Evolutionary conservation across 2,329 filamentous ascomycete species (phyloP), one percentile per base, ranked within the genome.

Genomic region (Trichocomaceae sp.): DNA sequence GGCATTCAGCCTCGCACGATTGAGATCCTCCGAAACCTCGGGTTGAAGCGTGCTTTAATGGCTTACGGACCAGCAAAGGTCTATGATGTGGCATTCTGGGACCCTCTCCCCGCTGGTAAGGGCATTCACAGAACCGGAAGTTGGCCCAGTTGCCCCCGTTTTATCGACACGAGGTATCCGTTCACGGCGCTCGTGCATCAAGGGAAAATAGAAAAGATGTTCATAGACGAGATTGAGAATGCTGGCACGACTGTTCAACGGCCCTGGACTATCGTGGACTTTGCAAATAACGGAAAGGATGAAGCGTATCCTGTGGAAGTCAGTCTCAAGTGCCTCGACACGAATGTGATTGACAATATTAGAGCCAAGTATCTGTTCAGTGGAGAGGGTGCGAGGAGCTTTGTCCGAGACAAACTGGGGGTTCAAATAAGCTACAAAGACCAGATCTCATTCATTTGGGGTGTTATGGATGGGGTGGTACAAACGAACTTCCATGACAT

Each of bases 1-100:
- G 90, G 90, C 59, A 95, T 96, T 56, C 90, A 96, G 74, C 90
- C 90, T 37, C 85, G 91, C 39, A 95, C 90, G 0, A 78, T 95
- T 22, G 90, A 96, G 63, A 81, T 96, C 15, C 78, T 96, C 47
- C 84, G 87, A 51, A 96, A 95, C 67, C 89, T 96, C 85, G 90
- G 88, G 1, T 76, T 96, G 55, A 95, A 96, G 75, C 83, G 88
- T 45, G 83, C 84, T 54, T 88, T 96, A 66, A 95, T 96, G 90
- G 86, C 84, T 19, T 80, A 92, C 66, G 83, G 90, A 60, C 91
- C 91, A 6, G 90, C 90, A 1, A 89, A 88, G 64, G 89, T 96
- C 23, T 96, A 81, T 66, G 82, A 85, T 63, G 83, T 85, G 31
- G 81, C 83, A 5, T 85, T 85, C 66, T 85, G 83, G 83, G 81